A percentile compares a stretch with the other conserved stretches of the same genome.
These are phyloP conservation scores for Aspergillus sp. DNA, from an alignment of 2,329 filamentous ascomycete species.

Conservation along the genomic window DNA sequence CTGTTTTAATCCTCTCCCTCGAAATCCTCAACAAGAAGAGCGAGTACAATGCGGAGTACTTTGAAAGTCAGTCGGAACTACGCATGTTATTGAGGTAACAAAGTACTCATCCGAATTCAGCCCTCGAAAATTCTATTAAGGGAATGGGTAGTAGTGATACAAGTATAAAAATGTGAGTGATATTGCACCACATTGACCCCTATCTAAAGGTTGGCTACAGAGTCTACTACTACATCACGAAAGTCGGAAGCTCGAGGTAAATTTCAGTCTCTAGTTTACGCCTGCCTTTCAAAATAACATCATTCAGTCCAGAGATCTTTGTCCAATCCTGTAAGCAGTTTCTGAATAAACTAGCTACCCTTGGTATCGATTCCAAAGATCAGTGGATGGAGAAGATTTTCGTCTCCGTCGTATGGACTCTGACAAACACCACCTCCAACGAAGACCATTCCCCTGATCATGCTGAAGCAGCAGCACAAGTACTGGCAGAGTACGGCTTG, in stretches of 20 bases:
- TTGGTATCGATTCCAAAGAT: slow-evolving; percentile 47
- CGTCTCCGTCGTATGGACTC: slow-evolving; percentile 68
- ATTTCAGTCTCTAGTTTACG: not conserved
- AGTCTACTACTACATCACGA: slow-evolving; percentile 67
- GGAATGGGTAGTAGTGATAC: slow-evolving; percentile 60
- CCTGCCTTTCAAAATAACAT: slow-evolving; percentile 1
- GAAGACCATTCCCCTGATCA: slow-evolving; percentile 34
- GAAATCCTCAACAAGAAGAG: slow-evolving; percentile 57
- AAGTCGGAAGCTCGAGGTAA: slow-evolving; percentile 58
- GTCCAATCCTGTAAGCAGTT: slow-evolving; percentile 62
- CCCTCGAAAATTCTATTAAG: slow-evolving; percentile 63
- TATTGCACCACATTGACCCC: not conserved
- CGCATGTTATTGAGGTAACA: not conserved
- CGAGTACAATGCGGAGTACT: slow-evolving; percentile 42
- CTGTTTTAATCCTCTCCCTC: slow-evolving; percentile 67
- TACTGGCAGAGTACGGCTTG: slow-evolving; percentile 47
- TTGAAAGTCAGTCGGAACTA: slow-evolving; percentile 33
- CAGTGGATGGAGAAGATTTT: slow-evolving; percentile 69
- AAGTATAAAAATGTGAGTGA: slow-evolving; percentile 59
- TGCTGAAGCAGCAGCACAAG: slow-evolving; percentile 15
- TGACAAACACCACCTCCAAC: slow-evolving; percentile 45
- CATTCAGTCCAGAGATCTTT: slow-evolving; percentile 38
- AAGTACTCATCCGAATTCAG: slow-evolving; percentile 28
- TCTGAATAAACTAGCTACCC: slow-evolving; percentile 57
- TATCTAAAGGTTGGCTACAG: slow-evolving; percentile 19